Conservation (phyloP, 495 filamentous ascomycete genomes). For the Rostrohypoxylon terebratum region DNA sequence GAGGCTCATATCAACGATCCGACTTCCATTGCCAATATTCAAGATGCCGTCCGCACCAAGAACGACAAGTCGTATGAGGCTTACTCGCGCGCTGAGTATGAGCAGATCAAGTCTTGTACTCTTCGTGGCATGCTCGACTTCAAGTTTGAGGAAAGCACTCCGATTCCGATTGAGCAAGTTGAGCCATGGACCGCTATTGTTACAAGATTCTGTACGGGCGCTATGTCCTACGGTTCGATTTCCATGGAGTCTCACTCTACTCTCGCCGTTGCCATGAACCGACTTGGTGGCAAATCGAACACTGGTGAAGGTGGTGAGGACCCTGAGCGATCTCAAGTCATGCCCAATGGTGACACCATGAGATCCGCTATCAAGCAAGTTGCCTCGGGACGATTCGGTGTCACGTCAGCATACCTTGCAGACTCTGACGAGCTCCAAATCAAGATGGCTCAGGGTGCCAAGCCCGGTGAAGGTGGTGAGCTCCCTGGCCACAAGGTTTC, state of each 20-base stretch:
- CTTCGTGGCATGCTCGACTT: constrained; percentile 97
- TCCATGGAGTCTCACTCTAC: constrained; percentile 99
- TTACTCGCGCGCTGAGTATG: constrained; percentile 93
- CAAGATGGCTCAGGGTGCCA: constrained; percentile 99
- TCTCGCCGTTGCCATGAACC: constrained; percentile 96
- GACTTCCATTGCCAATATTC: constrained; percentile 93
- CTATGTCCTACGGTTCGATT: constrained; percentile 99
- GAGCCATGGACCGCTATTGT: constrained; percentile 99
- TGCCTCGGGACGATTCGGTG: constrained; percentile 96
- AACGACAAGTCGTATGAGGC: constrained; percentile 99
- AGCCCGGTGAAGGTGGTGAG: constrained; percentile 98
- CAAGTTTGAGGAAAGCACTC: constrained; percentile 87
- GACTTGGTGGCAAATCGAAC: constrained; percentile 97
- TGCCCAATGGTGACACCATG: constrained; percentile 98
- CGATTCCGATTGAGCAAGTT: constrained; percentile 96
- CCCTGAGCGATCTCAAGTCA: constrained; percentile 84
- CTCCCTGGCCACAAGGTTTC: constrained; percentile 98
- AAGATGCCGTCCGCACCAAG: constrained; percentile 97
- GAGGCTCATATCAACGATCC: constrained; percentile 99
- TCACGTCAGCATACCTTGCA: constrained; percentile 97
- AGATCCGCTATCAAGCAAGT: constrained; percentile 99
- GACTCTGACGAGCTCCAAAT: constrained; percentile 99
- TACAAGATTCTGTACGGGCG: constrained; percentile 96
- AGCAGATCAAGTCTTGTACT: constrained; percentile 98
- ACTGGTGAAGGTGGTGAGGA: constrained; percentile 99